Evolutionary conservation across 495 filamentous ascomycete genomes (phyloP).

Genomic region (Neurospora sp.): DNA sequence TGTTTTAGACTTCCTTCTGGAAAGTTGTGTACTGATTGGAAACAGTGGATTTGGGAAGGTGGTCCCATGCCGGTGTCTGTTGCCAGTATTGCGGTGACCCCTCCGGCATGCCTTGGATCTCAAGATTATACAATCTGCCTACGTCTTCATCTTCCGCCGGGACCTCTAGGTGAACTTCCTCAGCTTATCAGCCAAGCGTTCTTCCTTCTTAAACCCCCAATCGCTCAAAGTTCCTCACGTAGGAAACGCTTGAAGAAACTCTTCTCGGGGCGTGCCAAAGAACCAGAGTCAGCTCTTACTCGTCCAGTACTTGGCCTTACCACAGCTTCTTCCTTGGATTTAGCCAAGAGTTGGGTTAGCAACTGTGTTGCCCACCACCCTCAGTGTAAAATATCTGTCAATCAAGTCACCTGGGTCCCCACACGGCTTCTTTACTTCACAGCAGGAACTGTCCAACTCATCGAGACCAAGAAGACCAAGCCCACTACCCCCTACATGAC

Average conservation of each 20-base stretch:
- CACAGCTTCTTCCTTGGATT: not conserved
- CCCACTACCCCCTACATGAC: not conserved
- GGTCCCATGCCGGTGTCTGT: not conserved
- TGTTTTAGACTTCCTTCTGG: not conserved
- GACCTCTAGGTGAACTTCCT: not conserved
- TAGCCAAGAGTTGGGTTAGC: not conserved
- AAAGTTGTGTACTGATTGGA: not conserved
- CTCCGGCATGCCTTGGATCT: not conserved
- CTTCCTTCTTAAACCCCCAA: not conserved
- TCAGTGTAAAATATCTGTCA: not conserved
- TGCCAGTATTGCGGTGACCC: not conserved
- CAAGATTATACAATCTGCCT: not conserved
- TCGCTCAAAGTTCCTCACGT: not conserved
- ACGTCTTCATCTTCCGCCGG: not conserved
- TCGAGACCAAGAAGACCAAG: not conserved
- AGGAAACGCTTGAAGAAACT: not conserved
- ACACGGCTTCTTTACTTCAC: conserved; percentile 1
- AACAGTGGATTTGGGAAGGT: not conserved
- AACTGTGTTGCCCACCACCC: not conserved
- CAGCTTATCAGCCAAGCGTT: not conserved
- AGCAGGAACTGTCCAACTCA: not conserved
- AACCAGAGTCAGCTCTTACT: not conserved
- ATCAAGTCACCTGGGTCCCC: not conserved
- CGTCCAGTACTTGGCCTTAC: not conserved
- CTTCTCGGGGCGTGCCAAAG: not conserved